Conservation (phyloP, 2,329 filamentous ascomycete species). For the Huntiella bhutanensis region DNA sequence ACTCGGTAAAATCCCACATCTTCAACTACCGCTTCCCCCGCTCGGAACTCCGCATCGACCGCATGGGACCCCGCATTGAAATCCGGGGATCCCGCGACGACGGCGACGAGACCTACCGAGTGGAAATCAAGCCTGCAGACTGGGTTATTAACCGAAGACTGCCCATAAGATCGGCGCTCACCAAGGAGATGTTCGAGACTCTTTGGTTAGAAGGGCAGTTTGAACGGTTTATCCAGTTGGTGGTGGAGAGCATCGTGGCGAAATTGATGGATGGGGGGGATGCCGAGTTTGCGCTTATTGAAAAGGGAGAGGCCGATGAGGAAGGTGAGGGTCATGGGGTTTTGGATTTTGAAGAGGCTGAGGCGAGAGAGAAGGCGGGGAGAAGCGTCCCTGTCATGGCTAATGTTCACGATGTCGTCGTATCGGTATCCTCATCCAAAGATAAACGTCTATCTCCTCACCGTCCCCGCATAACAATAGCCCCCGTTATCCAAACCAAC, state of each 20-base stretch:
- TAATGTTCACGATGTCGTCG: not conserved
- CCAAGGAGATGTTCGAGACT: slow-evolving; percentile 16
- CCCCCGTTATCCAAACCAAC: slow-evolving; percentile 43
- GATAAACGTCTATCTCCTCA: not conserved
- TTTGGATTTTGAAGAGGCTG: not conserved
- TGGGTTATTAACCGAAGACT: slow-evolving; percentile 44
- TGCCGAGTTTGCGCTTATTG: slow-evolving; percentile 52
- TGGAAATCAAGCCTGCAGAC: slow-evolving; percentile 55
- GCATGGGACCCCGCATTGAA: slow-evolving; percentile 68
- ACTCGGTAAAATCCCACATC: slow-evolving; percentile 47
- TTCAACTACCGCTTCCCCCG: slow-evolving; percentile 80
- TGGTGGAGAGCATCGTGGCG: slow-evolving; percentile 28
- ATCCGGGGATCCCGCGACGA: slow-evolving; percentile 61
- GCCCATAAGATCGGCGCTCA: slow-evolving; percentile 35
- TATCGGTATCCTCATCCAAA: not conserved
- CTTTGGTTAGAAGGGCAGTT: too few relatives aligned
- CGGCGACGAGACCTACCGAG: slow-evolving; percentile 61
- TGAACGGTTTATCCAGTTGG: not conserved
- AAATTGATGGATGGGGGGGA: slow-evolving; percentile 24
- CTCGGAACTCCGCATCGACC: slow-evolving; percentile 64
- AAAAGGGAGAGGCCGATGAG: slow-evolving; percentile 41
- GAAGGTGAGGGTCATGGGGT: slow-evolving; percentile 7
- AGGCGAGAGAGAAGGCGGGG: not conserved
- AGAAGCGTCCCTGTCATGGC: not conserved
- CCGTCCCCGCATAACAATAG: slow-evolving; percentile 28